These are phyloP conservation scores for Xenoacremonium recifei DNA, from an alignment of 2,329 filamentous ascomycete genomes.

Conservation along the genomic window DNA sequence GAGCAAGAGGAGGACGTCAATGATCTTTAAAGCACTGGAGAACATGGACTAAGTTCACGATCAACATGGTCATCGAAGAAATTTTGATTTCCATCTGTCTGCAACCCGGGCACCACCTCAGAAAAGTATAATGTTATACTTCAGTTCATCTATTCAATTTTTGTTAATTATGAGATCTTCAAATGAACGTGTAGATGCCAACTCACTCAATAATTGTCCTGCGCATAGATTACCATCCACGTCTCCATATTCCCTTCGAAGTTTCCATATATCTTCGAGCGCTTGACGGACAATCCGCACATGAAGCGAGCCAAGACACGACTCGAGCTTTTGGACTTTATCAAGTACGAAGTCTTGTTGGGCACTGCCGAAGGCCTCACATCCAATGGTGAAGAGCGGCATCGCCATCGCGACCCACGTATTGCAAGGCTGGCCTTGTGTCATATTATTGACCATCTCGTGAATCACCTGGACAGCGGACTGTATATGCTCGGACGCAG, in stretches of 20 bases:
- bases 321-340: constrained; percentile 24
- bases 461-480: constrained; percentile 16
- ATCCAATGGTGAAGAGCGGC: constrained; percentile 28
- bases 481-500: constrained; percentile 14
- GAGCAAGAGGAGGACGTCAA: constrained; percentile 3
- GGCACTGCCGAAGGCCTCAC: constrained; percentile 20
- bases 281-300: constrained; percentile 24
- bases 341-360: constrained; percentile 22
- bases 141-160: constrained; percentile 13
- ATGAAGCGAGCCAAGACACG: constrained; percentile 25
- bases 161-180: neutral
- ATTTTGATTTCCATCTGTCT: no score
- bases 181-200: neutral
- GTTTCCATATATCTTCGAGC: constrained; percentile 24
- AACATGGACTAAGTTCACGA: neutral
- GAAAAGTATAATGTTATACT: constrained; percentile 29
- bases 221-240: constrained; percentile 18
- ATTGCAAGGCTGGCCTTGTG: constrained; percentile 27
- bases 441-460: constrained; percentile 24
- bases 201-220: constrained; percentile 20
- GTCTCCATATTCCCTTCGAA: constrained; percentile 18
- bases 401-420: constrained; percentile 31
- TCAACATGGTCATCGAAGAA: no score
- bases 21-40: constrained; percentile 7
- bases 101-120: no score